Evolutionary conservation across 805 yeast species (phyloP).

Genomic region (Scheffersomyces coipomensis): DNA sequence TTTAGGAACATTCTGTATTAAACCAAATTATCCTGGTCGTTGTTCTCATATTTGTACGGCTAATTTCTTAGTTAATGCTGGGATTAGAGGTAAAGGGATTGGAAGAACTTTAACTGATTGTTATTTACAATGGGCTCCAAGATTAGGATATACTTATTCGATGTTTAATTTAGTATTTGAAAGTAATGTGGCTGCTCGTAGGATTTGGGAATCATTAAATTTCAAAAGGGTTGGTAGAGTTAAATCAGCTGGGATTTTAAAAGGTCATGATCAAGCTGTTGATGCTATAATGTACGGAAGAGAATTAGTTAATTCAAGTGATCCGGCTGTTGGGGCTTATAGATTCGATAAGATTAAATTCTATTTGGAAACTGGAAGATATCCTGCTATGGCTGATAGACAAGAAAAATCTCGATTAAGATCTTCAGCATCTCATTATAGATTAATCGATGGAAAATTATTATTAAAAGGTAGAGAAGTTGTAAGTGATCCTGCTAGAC

Average conservation of each 20-base stretch:
- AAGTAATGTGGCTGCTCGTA: conserved; percentile 78
- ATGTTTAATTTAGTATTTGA: conserved; percentile 86
- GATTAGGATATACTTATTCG: conserved; percentile 80
- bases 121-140: conserved; percentile 87
- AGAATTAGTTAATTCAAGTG: conserved; percentile 60
- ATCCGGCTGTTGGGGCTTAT: conserved; percentile 49
- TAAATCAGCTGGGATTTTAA: conserved; percentile 84
- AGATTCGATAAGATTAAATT: conserved; percentile 75
- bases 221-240: conserved; percentile 79
- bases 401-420: conserved; percentile 87
- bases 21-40: conserved; percentile 90
- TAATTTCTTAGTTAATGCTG: conserved; percentile 85
- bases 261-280: conserved; percentile 80
- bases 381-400: conserved; percentile 80
- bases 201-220: conserved; percentile 71
- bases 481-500: conserved; percentile 72
- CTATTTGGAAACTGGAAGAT: conserved; percentile 79
- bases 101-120: conserved; percentile 85
- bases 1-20: conserved; percentile 80
- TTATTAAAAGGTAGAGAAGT: conserved; percentile 80
- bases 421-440: conserved; percentile 75
- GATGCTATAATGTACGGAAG: conserved; percentile 86
- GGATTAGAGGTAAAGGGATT: conserved; percentile 88
- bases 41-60: conserved; percentile 92
- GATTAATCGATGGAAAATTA: conserved; percentile 67